A percentile compares a stretch with the other conserved stretches of the same genome.
Conservation (phyloP, 2,329 filamentous ascomycete genomes). For the Myriosclerotinia duriaeana region DNA sequence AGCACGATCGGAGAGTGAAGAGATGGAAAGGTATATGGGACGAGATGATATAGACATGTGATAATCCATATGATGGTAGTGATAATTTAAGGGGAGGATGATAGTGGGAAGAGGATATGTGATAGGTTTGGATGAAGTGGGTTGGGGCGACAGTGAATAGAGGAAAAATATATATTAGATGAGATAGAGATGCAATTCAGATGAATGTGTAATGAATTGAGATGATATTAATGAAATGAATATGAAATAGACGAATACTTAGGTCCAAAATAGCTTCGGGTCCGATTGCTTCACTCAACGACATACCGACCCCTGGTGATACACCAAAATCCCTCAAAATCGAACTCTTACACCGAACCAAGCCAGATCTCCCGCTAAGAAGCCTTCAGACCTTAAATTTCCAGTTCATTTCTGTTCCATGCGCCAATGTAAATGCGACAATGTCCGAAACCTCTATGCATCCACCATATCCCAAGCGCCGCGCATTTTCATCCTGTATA, state of each 20-base stretch:
- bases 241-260: not conserved
- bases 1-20: no score
- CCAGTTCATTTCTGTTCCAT: slow-evolving; percentile 3
- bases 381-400: not conserved
- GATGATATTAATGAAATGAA: not conserved
- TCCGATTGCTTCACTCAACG: not conserved
- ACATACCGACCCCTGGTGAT: not conserved
- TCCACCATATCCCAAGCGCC: not conserved
- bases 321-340: not conserved
- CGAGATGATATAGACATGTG: no score
- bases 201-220: not conserved
- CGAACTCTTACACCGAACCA: not conserved
- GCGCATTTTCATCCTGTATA: not conserved
- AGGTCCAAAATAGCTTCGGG: no score
- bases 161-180: no score
- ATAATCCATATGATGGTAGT: no score
- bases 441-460: not conserved
- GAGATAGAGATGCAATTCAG: no score
- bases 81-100: no score
- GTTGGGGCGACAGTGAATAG: no score
- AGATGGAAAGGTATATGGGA: no score
- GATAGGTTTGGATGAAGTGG: no score
- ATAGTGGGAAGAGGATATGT: no score
- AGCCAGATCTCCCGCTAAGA: not conserved
- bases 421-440: slow-evolving; percentile 1